Percentiles rank a stretch among this genome's conserved stretches.
Evolutionary conservation across 139 green algal genomes (phyloP).

Genomic region (Chlorella sorokiniana): DNA sequence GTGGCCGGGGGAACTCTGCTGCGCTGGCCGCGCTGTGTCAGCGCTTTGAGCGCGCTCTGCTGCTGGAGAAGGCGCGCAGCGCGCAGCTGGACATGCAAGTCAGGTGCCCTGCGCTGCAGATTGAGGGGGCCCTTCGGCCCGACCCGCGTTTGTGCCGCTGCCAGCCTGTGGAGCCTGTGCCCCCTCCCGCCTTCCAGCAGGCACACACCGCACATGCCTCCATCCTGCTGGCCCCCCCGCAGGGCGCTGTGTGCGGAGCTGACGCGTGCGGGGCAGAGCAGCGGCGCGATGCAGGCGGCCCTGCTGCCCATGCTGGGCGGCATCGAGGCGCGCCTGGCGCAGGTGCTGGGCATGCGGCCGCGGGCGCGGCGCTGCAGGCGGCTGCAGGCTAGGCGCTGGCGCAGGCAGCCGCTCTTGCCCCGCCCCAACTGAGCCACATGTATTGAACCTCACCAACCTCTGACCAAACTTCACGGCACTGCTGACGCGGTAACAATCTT

Average conservation of each 20-base stretch:
- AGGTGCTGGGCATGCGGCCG: slow-evolving; percentile 16
- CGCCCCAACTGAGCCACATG: not conserved
- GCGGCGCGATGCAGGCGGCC: slow-evolving; percentile 25
- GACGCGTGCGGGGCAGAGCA: slow-evolving; percentile 20
- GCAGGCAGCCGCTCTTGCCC: not conserved
- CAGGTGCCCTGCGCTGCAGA: not conserved
- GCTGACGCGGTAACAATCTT: too few species aligned
- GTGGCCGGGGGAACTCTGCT: not conserved
- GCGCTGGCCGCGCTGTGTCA: slow-evolving; percentile 21
- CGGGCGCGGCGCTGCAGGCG: too few species aligned
- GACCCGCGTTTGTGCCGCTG: not conserved
- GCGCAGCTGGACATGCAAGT: slow-evolving; percentile 37
- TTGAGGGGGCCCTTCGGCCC: not conserved
- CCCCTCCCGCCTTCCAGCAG: too few species aligned
- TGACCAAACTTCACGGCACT: too few species aligned
- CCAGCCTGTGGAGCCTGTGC: too few species aligned
- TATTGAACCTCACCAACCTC: too few species aligned
- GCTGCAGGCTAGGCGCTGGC: not conserved
- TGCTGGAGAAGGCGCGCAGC: slow-evolving; percentile 28
- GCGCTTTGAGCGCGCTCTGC: slow-evolving; percentile 30
- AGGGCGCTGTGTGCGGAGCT: slow-evolving; percentile 48
- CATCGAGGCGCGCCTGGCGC: slow-evolving; percentile 34
- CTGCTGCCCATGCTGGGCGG: slow-evolving; percentile 33
- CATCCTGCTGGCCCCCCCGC: not conserved
- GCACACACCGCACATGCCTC: not conserved